These are phyloP conservation scores for Hyphopichia khmerensis DNA, from an alignment of 1,139 yeast species.

Conservation along the genomic window DNA sequence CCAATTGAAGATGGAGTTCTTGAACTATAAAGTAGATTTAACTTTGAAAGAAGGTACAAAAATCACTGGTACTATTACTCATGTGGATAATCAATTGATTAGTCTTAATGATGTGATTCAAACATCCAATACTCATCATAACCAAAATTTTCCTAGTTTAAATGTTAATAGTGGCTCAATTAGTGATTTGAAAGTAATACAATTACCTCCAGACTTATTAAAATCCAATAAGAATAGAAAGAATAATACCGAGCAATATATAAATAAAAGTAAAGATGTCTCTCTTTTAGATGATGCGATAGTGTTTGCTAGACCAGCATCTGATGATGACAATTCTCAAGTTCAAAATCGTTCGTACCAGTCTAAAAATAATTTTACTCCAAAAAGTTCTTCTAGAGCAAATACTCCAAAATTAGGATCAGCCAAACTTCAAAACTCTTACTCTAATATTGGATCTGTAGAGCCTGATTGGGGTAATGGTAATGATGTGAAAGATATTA, in stretches of 20 bases:
- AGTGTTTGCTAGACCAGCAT: slow-evolving; percentile 18
- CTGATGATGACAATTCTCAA: neutral
- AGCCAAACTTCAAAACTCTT: slow-evolving; percentile 3
- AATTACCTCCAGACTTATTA: slow-evolving; percentile 40
- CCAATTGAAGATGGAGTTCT: slow-evolving; percentile 32
- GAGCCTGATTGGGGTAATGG: slow-evolving; percentile 51
- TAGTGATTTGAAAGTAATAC: slow-evolving; percentile 50
- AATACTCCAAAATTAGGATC: slow-evolving; percentile 15
- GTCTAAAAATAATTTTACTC: neutral
- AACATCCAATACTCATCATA: slow-evolving; percentile 12
- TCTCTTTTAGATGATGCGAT: slow-evolving; percentile 26
- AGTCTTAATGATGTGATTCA: slow-evolving; percentile 33
- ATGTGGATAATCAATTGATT: slow-evolving; percentile 42
- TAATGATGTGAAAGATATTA: slow-evolving; percentile 46
- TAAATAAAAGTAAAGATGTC: slow-evolving; percentile 2
- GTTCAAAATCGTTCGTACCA: neutral
- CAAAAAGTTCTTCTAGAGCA: slow-evolving; percentile 7
- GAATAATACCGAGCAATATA: slow-evolving; percentile 2
- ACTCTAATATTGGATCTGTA: slow-evolving; percentile 7
- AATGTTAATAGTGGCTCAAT: slow-evolving; percentile 34
- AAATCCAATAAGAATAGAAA: slow-evolving; percentile 12
- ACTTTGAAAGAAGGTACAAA: slow-evolving; percentile 45
- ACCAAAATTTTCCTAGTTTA: slow-evolving; percentile 16
- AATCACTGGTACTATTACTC: slow-evolving; percentile 46
- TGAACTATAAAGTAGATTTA: slow-evolving; percentile 55